These are phyloP conservation scores for Sporisorium graminicola DNA, from an alignment of 1,284 basidiomycete genomes.

Conservation along the genomic window DNA sequence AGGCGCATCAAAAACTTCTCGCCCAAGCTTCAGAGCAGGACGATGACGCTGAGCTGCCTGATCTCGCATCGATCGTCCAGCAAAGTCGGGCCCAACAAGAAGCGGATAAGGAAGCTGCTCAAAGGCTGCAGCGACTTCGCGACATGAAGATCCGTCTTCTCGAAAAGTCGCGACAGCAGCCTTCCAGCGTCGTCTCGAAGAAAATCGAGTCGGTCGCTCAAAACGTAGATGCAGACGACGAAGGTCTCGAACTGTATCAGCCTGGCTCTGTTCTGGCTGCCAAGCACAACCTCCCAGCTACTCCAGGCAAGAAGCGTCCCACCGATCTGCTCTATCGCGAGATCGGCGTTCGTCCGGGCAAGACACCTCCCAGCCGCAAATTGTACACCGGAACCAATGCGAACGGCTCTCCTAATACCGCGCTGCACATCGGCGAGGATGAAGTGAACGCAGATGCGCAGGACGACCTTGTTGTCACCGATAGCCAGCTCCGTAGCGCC, in stretches of 20 bases:
- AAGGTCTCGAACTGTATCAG: constrained; percentile 28
- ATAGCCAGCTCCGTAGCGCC: constrained; percentile 42
- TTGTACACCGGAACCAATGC: constrained; percentile 27
- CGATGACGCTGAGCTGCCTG: constrained; percentile 35
- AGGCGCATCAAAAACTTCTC: constrained; percentile 5
- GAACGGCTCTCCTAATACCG: constrained; percentile 39
- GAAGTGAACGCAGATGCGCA: constrained; percentile 17
- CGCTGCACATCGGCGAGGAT: constrained; percentile 1
- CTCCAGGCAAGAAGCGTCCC: constrained; percentile 37
- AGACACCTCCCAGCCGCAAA: constrained; percentile 22
- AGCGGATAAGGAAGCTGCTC: constrained; percentile 16
- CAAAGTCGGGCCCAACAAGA: constrained; percentile 29
- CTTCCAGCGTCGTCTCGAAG: neutral
- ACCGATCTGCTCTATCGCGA: constrained; percentile 42
- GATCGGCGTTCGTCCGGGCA: constrained; percentile 29
- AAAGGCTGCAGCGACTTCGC: constrained; percentile 16
- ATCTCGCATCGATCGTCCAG: constrained; percentile 37
- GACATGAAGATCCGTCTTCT: constrained; percentile 41
- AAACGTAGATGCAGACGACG: constrained; percentile 5
- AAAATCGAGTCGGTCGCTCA: neutral
- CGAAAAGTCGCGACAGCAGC: constrained; percentile 26
- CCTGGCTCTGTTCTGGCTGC: constrained; percentile 28
- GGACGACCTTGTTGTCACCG: constrained; percentile 37
- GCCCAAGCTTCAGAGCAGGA: constrained; percentile 17
- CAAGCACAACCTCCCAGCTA: constrained; percentile 39